Base-by-base conservation (phyloP, 2,329 filamentous ascomycete genomes). In the Reticulascus tulasneorum region DNA sequence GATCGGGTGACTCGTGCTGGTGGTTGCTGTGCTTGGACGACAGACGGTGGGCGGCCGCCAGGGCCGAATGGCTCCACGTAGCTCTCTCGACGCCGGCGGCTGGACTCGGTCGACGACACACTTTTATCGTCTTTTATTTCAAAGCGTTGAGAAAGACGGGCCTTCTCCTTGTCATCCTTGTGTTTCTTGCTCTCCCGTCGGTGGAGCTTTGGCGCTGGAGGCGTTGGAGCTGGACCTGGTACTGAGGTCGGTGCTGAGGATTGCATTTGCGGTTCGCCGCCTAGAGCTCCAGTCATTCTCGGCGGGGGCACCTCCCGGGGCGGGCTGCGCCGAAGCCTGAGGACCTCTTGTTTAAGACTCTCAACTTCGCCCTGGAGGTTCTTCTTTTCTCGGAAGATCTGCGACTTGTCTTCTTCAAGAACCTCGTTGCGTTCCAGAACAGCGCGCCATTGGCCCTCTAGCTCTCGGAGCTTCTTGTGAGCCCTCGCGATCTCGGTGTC, bases 141-240 rank as follows among this genome's bases (percentile, higher is more conserved):
- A 42, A 65, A 64, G 19, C 62, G 59, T 36, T 51, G 52, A 20
- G 56, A 56, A 34, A 65, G 53, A 12, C 62, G 60, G n/a, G n/a
- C n/a, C n/a, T n/a, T n/a, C 29, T 60, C 58, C 46, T 59, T 60
- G 33, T 59, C 55, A 20, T 49, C 53, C 37, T 53, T 51, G 38
- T 51, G 46, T n/a, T 40, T 45, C 47, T 22, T 48, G 44, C 32
- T 55, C 47, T 56, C 58, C 42, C 55, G 55, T 15, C 44, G 56
- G 45, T 49, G 45, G 16, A 51, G 38, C 49, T 58, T 56, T 47
- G 37, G 53, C 38, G 44, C 45, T 20, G 33, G 48, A 36, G 35
- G 35, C 35, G 37, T 47, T 45, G n/a, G n/a, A n/a, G n/a, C n/a
- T n/a, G n/a, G n/a, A n/a, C n/a, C n/a, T n/a, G n/a, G n/a, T n/a